Evolutionary conservation across 2,329 filamentous ascomycete genomes (phyloP).

Genomic region (Teratosphaeria viscida): DNA sequence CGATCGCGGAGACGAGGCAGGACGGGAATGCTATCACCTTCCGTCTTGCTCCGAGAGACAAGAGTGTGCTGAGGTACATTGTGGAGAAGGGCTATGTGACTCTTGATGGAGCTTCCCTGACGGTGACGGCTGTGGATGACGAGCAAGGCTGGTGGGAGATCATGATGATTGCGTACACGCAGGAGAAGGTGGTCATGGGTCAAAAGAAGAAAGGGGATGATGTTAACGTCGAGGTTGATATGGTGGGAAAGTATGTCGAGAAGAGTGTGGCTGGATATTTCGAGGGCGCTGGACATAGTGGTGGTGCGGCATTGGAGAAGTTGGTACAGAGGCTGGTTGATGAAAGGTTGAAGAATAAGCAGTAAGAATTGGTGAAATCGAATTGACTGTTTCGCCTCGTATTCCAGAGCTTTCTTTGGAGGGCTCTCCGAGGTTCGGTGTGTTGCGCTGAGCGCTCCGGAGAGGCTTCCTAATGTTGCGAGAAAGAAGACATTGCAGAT

Average conservation of each 20-base stretch:
- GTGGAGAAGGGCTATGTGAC: slow-evolving; percentile 96
- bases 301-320: slow-evolving; percentile 41
- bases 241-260: slow-evolving; percentile 75
- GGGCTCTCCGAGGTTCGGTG: no score
- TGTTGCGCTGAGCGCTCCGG: no score
- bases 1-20: slow-evolving; percentile 58
- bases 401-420: no score
- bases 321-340: slow-evolving; percentile 60
- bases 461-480: no score
- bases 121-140: slow-evolving; percentile 78
- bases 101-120: slow-evolving; percentile 88
- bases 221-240: slow-evolving; percentile 89
- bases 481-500: no score
- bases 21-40: slow-evolving; percentile 90
- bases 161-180: slow-evolving; percentile 95
- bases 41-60: slow-evolving; percentile 63
- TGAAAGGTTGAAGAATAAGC: slow-evolving; percentile 44
- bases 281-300: slow-evolving; percentile 41
- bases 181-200: slow-evolving; percentile 78
- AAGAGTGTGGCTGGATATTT: slow-evolving; percentile 83
- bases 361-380: background rate
- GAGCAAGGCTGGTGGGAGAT: slow-evolving; percentile 82
- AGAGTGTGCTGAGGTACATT: slow-evolving; percentile 67
- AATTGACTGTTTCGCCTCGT: background rate
- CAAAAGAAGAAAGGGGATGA: slow-evolving; percentile 67